Evolutionary conservation across 352 stramenopile genomes (phyloP).

Genomic region (Peronospora belbahrii): DNA sequence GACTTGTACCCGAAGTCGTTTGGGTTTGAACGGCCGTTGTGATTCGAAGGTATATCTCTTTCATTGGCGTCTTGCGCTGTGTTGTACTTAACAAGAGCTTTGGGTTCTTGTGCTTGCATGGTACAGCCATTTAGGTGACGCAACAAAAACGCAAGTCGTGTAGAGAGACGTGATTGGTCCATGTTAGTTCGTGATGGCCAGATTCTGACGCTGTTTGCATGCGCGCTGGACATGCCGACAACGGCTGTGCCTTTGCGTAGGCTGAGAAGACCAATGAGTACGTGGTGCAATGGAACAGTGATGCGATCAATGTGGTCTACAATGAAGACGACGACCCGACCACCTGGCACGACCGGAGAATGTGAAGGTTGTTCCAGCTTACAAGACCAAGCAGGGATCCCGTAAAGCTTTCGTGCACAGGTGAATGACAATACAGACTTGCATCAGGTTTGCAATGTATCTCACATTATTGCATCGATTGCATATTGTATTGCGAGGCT

Average conservation of each 20-base stretch:
- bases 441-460: neutral
- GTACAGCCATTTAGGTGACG: too few species aligned
- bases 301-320: neutral
- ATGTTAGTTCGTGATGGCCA: too few species aligned
- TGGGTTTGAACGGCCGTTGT: neutral
- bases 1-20: slow-evolving; percentile 22
- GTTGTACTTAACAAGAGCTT: neutral
- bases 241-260: slow-evolving; percentile 29
- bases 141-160: too few species aligned
- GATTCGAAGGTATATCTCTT: neutral
- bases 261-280: too few species aligned
- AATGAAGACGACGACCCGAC: too few species aligned
- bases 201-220: too few species aligned
- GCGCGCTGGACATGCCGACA: slow-evolving; percentile 27
- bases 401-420: slow-evolving; percentile 46
- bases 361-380: neutral
- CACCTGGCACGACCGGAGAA: too few species aligned
- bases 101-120: neutral
- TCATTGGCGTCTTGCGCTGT: neutral
- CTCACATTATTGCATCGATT: too few species aligned
- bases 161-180: too few species aligned
- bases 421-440: neutral
- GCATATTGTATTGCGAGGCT: too few species aligned
- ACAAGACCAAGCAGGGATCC: slow-evolving; percentile 20
- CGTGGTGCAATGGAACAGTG: slow-evolving; percentile 22